Base-by-base conservation (phyloP, 495 filamentous ascomycete species). In the Chlorociboria aeruginascens region DNA sequence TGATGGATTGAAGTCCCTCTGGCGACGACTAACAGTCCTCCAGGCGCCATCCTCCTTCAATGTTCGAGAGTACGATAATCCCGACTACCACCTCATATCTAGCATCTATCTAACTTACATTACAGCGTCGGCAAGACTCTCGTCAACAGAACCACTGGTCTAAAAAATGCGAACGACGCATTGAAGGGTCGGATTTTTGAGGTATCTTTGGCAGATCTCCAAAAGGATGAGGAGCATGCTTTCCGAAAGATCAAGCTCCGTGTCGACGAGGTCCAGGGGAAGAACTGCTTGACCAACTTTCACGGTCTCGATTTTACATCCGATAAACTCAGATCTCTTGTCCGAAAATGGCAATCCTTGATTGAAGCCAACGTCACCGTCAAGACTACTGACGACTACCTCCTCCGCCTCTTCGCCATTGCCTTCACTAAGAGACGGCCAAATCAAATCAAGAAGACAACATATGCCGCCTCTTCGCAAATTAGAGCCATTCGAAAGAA, bases 211-310 rank as follows among this genome's bases (percentile, higher is more conserved):
- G 92, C 92, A 60, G 93, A 98, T 70, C 81, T 98, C 34, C 92
- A 97, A 74, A 97, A 95, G 71, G 92, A 98, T 65, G 92, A 98
- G 77, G 92, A 97, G 71, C 92, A 98, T 67, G 77, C 90, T 45
- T 97, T 97, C 82, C 87, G 92, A 73, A 98, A 98, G 79, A 76
- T 98, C 68, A 96, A 96, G 82, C 86, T 98, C 62, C 81, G 92
- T 51, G 86, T 98, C 59, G 92, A 98, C 63, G 92, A 98, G 71
- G 82, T 98, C 50, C 92, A 98, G 71, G 92, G 92, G 74, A 96
- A 95, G 80, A 98, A 95, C 81, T 98, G 92, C 72, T 77, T 98
- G 60, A 98, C 92, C 74, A 97, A 97, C 79, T 98, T 98, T 83
- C 90, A 98, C 77, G 92, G 92, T 58, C 79, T 98, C 66, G 92